These are phyloP conservation scores for Kalmanozyma brasiliensis DNA, from an alignment of 1,284 basidiomycete genomes.

Conservation along the genomic window DNA sequence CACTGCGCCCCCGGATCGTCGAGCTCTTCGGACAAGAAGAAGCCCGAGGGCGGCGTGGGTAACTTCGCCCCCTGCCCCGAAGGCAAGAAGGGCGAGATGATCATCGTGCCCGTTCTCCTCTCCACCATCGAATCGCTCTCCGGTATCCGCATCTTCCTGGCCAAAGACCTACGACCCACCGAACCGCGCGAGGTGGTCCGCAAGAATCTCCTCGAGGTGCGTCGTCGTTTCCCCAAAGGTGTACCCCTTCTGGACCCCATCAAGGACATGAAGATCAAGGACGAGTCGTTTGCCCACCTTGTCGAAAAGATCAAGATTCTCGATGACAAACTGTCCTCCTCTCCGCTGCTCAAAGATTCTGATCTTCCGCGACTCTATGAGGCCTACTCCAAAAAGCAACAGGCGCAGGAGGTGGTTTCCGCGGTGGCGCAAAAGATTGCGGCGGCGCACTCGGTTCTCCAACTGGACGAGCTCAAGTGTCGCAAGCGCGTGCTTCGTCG, in stretches of 20 bases:
- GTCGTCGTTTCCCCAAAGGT: constrained; percentile 85
- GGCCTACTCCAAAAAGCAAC: constrained; percentile 81
- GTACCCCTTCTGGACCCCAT: constrained; percentile 90
- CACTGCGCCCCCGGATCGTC: constrained; percentile 78
- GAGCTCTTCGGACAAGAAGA: constrained; percentile 28
- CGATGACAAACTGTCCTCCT: constrained; percentile 42
- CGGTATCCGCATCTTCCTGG: constrained; percentile 85
- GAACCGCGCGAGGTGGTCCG: constrained; percentile 83
- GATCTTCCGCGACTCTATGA: constrained; percentile 81
- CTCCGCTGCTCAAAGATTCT: constrained; percentile 71
- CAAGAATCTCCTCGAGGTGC: constrained; percentile 89
- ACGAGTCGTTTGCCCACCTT: constrained; percentile 88
- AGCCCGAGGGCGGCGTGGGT: constrained; percentile 11
- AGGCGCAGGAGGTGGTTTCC: constrained; percentile 77
- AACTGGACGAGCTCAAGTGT: constrained; percentile 95
- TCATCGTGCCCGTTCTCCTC: constrained; percentile 88
- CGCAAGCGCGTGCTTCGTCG: constrained; percentile 92
- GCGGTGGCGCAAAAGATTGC: constrained; percentile 84
- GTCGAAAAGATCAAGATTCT: constrained; percentile 63
- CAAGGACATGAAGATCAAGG: constrained; percentile 94
- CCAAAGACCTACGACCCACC: constrained; percentile 85
- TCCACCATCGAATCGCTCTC: constrained; percentile 87
- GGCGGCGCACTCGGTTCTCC: constrained; percentile 89
- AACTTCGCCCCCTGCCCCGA: constrained; percentile 50
- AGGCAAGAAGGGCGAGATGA: constrained; percentile 72